Conservation (phyloP, 768 basidiomycete species). For the Calvatia gigantea region DNA sequence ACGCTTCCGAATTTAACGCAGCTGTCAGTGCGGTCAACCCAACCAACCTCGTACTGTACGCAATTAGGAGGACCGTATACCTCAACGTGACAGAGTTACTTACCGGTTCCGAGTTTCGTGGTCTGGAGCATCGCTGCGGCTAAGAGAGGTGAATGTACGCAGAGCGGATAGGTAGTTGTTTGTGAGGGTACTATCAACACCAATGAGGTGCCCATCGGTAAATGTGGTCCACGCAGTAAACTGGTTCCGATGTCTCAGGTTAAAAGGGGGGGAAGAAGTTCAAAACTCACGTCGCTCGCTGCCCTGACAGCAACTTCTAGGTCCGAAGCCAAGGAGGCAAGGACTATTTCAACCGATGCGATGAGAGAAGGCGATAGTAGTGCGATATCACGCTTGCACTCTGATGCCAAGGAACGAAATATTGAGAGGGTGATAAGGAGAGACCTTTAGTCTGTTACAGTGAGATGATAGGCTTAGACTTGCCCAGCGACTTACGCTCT, state of each 20-base stretch:
- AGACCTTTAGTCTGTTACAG: conserved; percentile 38
- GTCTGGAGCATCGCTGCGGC: conserved; percentile 52
- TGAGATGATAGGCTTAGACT: not conserved
- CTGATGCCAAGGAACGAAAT: conserved; percentile 75
- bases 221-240: conserved; percentile 92
- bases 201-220: conserved; percentile 81
- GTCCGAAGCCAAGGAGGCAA: conserved; percentile 56
- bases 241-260: conserved; percentile 31
- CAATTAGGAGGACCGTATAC: conserved; percentile 7
- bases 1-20: conserved; percentile 78
- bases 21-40: conserved; percentile 82
- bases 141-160: conserved; percentile 59
- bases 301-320: conserved; percentile 74
- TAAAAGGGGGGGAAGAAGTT: not conserved
- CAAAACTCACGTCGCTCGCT: conserved; percentile 68
- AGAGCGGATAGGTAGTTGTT: conserved; percentile 69
- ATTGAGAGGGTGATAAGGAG: conserved; percentile 84
- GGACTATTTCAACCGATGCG: conserved; percentile 55
- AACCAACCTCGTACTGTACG: conserved; percentile 71
- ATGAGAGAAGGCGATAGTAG: conserved; percentile 71
- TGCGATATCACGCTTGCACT: conserved; percentile 82
- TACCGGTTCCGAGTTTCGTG: conserved; percentile 75
- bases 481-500: conserved; percentile 60
- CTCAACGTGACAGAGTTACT: conserved; percentile 6
- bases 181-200: conserved; percentile 69